phyloP scores from a whole-genome alignment of 768 basidiomycete species.

The Gloeophyllum trabeum region DNA sequence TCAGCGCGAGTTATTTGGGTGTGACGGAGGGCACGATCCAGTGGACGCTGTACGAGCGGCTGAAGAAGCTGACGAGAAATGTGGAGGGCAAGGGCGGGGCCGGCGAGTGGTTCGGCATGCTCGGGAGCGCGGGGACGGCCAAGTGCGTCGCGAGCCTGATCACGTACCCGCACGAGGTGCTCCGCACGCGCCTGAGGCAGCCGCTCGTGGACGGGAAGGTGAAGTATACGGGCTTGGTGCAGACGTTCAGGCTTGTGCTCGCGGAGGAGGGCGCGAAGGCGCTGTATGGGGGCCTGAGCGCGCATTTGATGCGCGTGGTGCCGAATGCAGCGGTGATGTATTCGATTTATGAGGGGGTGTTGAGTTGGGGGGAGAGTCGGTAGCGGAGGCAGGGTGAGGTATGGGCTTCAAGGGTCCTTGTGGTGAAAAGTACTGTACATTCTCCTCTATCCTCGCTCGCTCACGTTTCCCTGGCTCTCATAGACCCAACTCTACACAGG shows the following conservation, averaged over 20 bases:
- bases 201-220: conserved; percentile 65
- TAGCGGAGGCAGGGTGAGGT: too few species aligned
- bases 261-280: conserved; percentile 83
- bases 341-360: conserved; percentile 80
- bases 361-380: conserved; percentile 41
- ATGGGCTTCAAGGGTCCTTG: too few species aligned
- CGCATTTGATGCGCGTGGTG: conserved; percentile 93
- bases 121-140: conserved; percentile 85
- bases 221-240: conserved; percentile 80
- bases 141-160: conserved; percentile 91
- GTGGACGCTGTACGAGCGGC: conserved; percentile 91
- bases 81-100: conserved; percentile 45
- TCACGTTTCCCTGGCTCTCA: too few species aligned
- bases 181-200: conserved; percentile 89
- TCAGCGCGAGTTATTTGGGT: conserved; percentile 91
- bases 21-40: conserved; percentile 95
- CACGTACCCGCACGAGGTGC: conserved; percentile 96
- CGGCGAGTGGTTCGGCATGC: conserved; percentile 68
- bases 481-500: too few species aligned
- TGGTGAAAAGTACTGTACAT: too few species aligned
- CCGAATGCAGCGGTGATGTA: conserved; percentile 98
- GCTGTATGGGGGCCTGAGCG: conserved; percentile 85
- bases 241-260: conserved; percentile 77
- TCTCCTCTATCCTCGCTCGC: too few species aligned
- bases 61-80: conserved; percentile 58